Evolutionary conservation across 495 filamentous ascomycete genomes (phyloP), one percentile per base, ranked within the genome.

Genomic region (Sabuloglossum arenarium): DNA sequence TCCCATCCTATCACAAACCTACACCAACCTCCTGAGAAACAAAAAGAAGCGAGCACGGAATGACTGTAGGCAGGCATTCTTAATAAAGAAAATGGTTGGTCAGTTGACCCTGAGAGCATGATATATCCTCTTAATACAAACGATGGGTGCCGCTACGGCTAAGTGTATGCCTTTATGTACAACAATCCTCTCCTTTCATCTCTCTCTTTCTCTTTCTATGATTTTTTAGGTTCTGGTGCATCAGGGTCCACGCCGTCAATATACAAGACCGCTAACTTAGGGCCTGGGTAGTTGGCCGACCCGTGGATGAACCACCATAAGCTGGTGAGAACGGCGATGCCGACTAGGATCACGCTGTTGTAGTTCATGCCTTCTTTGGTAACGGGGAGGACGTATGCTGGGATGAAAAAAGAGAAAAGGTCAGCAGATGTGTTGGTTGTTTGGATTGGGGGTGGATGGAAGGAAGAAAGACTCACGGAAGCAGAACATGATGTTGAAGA

Each of bases 291-390:
- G 50, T 75, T 74, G 16, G 63, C 61, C 6, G 59, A 62, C 6
- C 73, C 79, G 54, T 79, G 77, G 3, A 84, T 66, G 34, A 82
- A 74, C 71, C 81, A 88, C 71, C 82, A 87, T 10, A 81, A 62
- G 1, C 65, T 70, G 58, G 71, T 80, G 25, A 69, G 25, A 51
- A 65, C 42, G 4, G 61, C 34, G 10, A 67, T 60, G 24, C 67
- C 67, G 5, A 61, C 63, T 23, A 69, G 58, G 53, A 69, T 69
- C n/a, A 69, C 67, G 42, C 63, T 66, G 58, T 68, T 69, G 58
- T 67, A 68, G 56, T 68, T 68, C 66, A 68, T 68, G 4, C 31
- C 37, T 32, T 31, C 21, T 3, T 31, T 55, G 0, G 59, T 57
- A 3, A 54, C 56, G 10, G 63, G 63, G 8, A 63, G 9, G 6